Evolutionary conservation across 768 basidiomycete species (phyloP).

Genomic region (Collybia nuda): DNA sequence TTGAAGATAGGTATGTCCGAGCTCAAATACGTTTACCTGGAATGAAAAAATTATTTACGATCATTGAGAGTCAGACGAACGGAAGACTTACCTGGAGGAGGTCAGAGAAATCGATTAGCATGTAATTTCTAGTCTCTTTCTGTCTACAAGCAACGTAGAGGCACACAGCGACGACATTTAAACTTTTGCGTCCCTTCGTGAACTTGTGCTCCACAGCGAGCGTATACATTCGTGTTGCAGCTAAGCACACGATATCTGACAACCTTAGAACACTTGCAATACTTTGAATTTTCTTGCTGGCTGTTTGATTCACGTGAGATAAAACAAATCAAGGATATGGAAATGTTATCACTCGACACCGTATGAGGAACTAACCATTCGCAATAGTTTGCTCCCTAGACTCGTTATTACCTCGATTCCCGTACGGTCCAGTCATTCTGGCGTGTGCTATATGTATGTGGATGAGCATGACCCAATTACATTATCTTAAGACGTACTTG

Average conservation of each 20-base stretch:
- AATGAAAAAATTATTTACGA: neutral
- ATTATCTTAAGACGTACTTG: slow-evolving; percentile 59
- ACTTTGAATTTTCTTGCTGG: slow-evolving; percentile 78
- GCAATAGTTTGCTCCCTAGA: slow-evolving; percentile 90
- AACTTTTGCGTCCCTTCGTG: slow-evolving; percentile 87
- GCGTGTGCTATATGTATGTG: slow-evolving; percentile 62
- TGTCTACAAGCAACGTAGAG: slow-evolving; percentile 92
- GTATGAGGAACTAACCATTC: slow-evolving; percentile 58
- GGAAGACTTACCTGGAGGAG: slow-evolving; percentile 67
- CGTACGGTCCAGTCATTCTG: slow-evolving; percentile 78
- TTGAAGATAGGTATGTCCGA: slow-evolving; percentile 94
- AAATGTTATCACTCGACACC: neutral
- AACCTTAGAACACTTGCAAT: slow-evolving; percentile 78
- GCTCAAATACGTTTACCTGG: slow-evolving; percentile 96
- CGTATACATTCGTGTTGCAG: slow-evolving; percentile 86
- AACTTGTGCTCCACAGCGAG: slow-evolving; percentile 95
- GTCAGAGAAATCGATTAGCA: slow-evolving; percentile 99
- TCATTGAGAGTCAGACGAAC: neutral
- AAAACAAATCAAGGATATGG: slow-evolving; percentile 2
- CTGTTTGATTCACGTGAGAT: slow-evolving; percentile 34
- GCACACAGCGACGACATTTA: slow-evolving; percentile 95
- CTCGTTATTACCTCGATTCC: slow-evolving; percentile 75
- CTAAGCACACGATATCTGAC: slow-evolving; percentile 76
- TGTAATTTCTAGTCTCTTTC: slow-evolving; percentile 88
- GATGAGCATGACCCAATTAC: slow-evolving; percentile 1